Conservation (phyloP, 148 eudicot genomes). For the Chenopodium berlandieri region DNA sequence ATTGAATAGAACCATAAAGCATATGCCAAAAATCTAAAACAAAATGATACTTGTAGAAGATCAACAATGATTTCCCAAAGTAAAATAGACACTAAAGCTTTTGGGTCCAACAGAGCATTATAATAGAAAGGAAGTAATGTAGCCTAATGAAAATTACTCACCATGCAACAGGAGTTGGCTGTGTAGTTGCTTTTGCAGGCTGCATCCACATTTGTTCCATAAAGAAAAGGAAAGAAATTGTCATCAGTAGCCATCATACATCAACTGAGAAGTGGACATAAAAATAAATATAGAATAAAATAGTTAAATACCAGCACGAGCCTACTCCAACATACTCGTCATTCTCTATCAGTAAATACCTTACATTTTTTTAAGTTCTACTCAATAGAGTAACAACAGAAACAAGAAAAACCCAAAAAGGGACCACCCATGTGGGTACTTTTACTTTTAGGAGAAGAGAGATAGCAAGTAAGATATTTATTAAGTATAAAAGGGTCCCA, state of each 20-base stretch:
- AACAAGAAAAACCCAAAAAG: too few relatives aligned
- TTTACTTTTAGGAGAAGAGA: too few relatives aligned
- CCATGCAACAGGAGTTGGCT: conserved; percentile 96
- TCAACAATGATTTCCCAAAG: not conserved
- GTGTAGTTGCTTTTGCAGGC: conserved; percentile 68
- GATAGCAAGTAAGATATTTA: too few relatives aligned
- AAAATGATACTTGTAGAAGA: too few relatives aligned
- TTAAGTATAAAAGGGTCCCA: too few relatives aligned
- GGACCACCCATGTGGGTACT: too few relatives aligned
- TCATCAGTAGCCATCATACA: not conserved
- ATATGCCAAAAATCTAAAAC: too few relatives aligned
- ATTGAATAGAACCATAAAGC: too few relatives aligned
- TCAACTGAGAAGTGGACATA: not conserved
- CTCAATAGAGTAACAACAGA: too few relatives aligned
- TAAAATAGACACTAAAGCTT: not conserved
- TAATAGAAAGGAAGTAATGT: not conserved
- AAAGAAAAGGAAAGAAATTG: not conserved
- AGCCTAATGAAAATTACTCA: conserved; percentile 38
- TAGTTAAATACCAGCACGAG: conserved; percentile 7
- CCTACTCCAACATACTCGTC: not conserved
- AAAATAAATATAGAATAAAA: not conserved
- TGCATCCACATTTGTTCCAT: conserved; percentile 32
- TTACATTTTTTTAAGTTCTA: not conserved
- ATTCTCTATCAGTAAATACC: not conserved
- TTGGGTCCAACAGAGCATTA: not conserved